Evolutionary conservation across 108 stramenopile species (phyloP), one percentile per base, ranked within the genome.

Genomic region (Pseudonitzschia delicatissima): DNA sequence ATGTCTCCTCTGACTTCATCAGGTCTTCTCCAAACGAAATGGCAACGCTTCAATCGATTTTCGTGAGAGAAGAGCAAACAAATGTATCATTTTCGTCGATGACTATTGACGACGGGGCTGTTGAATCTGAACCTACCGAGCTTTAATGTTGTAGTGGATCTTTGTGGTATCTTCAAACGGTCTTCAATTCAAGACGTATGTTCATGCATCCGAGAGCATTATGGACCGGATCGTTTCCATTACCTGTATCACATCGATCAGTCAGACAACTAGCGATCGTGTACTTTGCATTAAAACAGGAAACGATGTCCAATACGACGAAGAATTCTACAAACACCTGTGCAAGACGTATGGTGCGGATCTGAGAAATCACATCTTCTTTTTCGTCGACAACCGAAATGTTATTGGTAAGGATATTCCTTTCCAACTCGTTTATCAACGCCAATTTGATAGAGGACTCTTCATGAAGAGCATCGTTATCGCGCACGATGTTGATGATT

Each of bases 351-450:
- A 73, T 21, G 72, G 62, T 26, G 50, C 62, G 25, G 72, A 51
- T 33, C 18, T 66, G 3, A 51, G 64, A 34, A 57, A 73, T 45
- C 36, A 57, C 31, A 73, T 73, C 0, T 73, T 73, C 58, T 73
- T 73, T 45, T 73, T 73, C 34, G 72, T 73, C 27, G 72, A 73
- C 48, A 73, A 73, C 58, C 55, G 72, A 1, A 73, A 73, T 34
- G 72, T 73, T 3, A 73, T 73, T 57, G 72, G 72, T 12, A 65
- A 66, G 44, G 72, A 73, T 50, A 66, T 73, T 21, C 72, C 72
- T 28, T 73, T 66, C 55, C 72, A 73, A 50, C 72, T 73, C 37
- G 64, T 66, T 7, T 73, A 64, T 44, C 72, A 73, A 53, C 45
- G 50, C 15, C 72, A 73, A 6, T 73, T 36, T 34, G 64, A 55